phyloP scores from a whole-genome alignment of 352 stramenopile genomes.

The Pilasporangium apinafurcum region DNA sequence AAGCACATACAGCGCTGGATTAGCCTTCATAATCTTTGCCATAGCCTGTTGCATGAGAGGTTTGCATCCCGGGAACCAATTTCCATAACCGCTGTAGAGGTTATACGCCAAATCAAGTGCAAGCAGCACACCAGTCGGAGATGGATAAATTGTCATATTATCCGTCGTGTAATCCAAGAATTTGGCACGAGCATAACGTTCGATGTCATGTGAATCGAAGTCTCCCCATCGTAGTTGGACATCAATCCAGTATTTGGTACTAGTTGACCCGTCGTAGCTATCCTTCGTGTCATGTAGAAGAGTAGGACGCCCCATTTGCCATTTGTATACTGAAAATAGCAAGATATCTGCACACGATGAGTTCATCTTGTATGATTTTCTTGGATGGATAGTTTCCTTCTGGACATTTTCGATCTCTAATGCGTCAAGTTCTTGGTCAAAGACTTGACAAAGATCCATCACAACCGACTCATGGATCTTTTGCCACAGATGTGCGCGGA shows the following conservation, averaged over 20 bases:
- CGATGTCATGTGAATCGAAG: slow-evolving; percentile 99
- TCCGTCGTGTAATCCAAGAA: slow-evolving; percentile 99
- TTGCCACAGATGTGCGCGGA: slow-evolving; percentile 99
- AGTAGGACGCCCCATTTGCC: slow-evolving; percentile 87
- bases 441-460: slow-evolving; percentile 97
- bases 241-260: slow-evolving; percentile 99
- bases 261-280: slow-evolving; percentile 94
- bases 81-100: slow-evolving; percentile 99
- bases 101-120: slow-evolving; percentile 99
- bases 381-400: slow-evolving; percentile 99
- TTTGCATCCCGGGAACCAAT: slow-evolving; percentile 99
- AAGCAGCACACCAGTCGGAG: slow-evolving; percentile 96
- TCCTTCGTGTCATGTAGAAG: slow-evolving; percentile 94
- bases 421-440: slow-evolving; percentile 99
- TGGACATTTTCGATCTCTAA: slow-evolving; percentile 99
- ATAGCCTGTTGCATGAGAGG: slow-evolving; percentile 99
- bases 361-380: slow-evolving; percentile 99
- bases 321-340: slow-evolving; percentile 99
- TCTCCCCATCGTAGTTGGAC: slow-evolving; percentile 99
- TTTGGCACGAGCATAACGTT: slow-evolving; percentile 98
- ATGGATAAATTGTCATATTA: slow-evolving; percentile 99
- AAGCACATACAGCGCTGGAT: slow-evolving; percentile 99
- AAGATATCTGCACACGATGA: slow-evolving; percentile 98
- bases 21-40: slow-evolving; percentile 99
- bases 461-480: slow-evolving; percentile 99